Base-by-base conservation (phyloP, 768 basidiomycete species). In the Suillus alpinus region DNA sequence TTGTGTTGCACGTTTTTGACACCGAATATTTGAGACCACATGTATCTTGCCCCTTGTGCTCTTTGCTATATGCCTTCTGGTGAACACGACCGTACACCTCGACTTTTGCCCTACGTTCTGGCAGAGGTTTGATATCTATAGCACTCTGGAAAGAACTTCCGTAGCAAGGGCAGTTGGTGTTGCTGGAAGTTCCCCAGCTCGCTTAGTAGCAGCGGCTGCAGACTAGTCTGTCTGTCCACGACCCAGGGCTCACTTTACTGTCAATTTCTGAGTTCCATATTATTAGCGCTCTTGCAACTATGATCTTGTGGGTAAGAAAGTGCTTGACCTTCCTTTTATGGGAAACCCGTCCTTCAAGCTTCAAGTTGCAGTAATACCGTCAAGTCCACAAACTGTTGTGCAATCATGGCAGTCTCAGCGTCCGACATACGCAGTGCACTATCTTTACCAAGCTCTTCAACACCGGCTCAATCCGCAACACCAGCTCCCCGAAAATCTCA, bases 351-450 rank as follows among this genome's bases (percentile, higher is more conserved):
- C 20, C 36, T 53, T n/a, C n/a, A n/a, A n/a, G n/a, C n/a, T n/a
- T n/a, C n/a, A n/a, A n/a, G n/a, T n/a, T 53, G 52, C 3, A 36
- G 23, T 14, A 16, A 36, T 13, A 23, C 34, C 13, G 36, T 53
- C 52, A 53, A 53, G 52, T 53, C 8, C 36, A 20, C 34, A 12
- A 31, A 18, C 26, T 29, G 29, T 50, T 37, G 36, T 16, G 20
- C 12, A 23, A 56, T 36, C 57, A 90, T 90, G 87, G 83, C 87
- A 41, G 80, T 83, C 60, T 84, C 86, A 60, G 90, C 91, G 58
- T 83, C 87, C 63, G 94, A 96, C 70, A 83, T 96, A 64, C 88
- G 94, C 31, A 91, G 91, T 65, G 89, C 91, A 41, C 86, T 96
- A 49, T 86, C 88, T 13, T 75, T 95, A 14, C 81, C 83, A 56